These are phyloP conservation scores for Umbilicaria muhlenbergii DNA, from an alignment of 495 filamentous ascomycete species.

Conservation along the genomic window DNA sequence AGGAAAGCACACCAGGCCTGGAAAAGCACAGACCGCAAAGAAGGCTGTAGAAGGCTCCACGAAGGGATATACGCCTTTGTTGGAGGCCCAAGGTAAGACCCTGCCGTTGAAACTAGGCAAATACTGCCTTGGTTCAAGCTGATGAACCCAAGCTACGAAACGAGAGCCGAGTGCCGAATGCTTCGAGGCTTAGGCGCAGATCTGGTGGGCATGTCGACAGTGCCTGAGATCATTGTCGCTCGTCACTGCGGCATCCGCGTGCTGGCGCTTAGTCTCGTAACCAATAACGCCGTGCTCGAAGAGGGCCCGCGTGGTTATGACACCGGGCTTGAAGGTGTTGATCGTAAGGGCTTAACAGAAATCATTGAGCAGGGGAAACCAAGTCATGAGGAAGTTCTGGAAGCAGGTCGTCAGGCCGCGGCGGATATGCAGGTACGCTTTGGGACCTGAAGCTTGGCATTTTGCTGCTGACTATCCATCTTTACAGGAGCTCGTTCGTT, in stretches of 20 bases:
- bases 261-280: slow-evolving; percentile 64
- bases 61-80: slow-evolving; percentile 69
- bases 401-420: slow-evolving; percentile 45
- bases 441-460: not conserved
- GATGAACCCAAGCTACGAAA: slow-evolving; percentile 43
- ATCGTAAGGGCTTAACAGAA: slow-evolving; percentile 32
- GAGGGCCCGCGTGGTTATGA: slow-evolving; percentile 47
- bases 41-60: slow-evolving; percentile 36
- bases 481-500: no score
- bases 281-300: slow-evolving; percentile 53
- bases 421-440: slow-evolving; percentile 47
- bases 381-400: slow-evolving; percentile 57
- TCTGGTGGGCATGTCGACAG: slow-evolving; percentile 65
- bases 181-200: slow-evolving; percentile 50
- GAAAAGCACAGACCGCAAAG: slow-evolving; percentile 27
- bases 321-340: slow-evolving; percentile 23
- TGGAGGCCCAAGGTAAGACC: slow-evolving; percentile 47
- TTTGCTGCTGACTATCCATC: not conserved
- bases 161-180: slow-evolving; percentile 63
- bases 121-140: not conserved
- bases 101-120: not conserved
- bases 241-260: slow-evolving; percentile 55
- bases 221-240: slow-evolving; percentile 62
- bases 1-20: slow-evolving; percentile 44
- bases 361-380: slow-evolving; percentile 50